phyloP scores from a whole-genome alignment of 202 grass and related monocot species.

The Zoysia matrella region DNA sequence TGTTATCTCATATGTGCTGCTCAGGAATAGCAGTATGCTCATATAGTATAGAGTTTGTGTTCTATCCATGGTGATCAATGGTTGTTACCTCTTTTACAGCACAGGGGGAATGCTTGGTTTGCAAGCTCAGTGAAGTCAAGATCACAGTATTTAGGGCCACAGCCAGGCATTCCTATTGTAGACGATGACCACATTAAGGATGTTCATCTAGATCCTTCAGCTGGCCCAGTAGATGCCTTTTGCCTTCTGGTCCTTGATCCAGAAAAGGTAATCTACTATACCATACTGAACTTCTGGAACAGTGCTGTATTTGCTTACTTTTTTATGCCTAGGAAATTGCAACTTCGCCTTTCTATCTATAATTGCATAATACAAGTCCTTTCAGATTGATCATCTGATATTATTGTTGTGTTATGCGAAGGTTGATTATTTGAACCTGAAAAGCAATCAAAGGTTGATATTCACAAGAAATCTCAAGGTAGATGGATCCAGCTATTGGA shows the following conservation, averaged over 20 bases:
- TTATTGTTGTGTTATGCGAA: slow-evolving; percentile 22
- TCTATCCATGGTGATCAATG: slow-evolving; percentile 12
- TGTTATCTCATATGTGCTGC: background rate
- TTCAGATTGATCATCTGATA: background rate
- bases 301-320: background rate
- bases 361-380: background rate
- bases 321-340: background rate
- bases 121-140: slow-evolving; percentile 74
- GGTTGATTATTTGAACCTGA: slow-evolving; percentile 92
- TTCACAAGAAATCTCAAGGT: slow-evolving; percentile 59
- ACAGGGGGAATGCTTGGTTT: slow-evolving; percentile 83
- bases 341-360: background rate
- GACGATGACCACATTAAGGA: slow-evolving; percentile 55
- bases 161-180: slow-evolving; percentile 63
- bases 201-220: slow-evolving; percentile 55
- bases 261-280: no score
- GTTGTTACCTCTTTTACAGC: slow-evolving; percentile 47
- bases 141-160: slow-evolving; percentile 76
- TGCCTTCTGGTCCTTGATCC: slow-evolving; percentile 86
- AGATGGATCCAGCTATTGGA: slow-evolving; percentile 57
- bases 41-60: background rate
- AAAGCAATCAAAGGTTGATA: slow-evolving; percentile 75
- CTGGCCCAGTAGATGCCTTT: slow-evolving; percentile 69
- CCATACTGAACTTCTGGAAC: background rate
- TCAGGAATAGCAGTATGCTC: background rate